Evolutionary conservation across 2,329 filamentous ascomycete species (phyloP).

Genomic region (Exophiala phaeomuriformis): DNA sequence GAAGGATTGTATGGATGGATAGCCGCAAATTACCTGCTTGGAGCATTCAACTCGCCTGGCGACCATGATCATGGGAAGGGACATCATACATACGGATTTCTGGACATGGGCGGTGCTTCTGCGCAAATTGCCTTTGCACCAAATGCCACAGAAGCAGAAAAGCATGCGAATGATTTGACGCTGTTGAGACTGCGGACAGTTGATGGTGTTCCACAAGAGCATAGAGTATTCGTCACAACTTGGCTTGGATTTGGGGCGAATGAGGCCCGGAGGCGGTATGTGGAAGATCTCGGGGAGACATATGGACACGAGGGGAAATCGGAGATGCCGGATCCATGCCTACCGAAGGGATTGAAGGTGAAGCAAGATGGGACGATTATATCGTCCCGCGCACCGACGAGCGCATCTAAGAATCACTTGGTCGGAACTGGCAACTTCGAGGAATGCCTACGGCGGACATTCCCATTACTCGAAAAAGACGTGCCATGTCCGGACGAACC

Average conservation of each 20-base stretch:
- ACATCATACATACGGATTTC: constrained; percentile 91
- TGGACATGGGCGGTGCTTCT: constrained; percentile 97
- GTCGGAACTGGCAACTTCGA: constrained; percentile 81
- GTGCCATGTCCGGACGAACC: constrained; percentile 73
- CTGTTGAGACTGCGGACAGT: constrained; percentile 76
- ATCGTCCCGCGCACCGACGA: constrained; percentile 34
- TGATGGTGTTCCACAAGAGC: constrained; percentile 68
- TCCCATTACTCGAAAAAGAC: constrained; percentile 83
- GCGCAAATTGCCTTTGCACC: constrained; percentile 97
- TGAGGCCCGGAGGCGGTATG: constrained; percentile 75
- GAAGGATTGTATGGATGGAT: constrained; percentile 97
- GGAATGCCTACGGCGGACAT: constrained; percentile 73
- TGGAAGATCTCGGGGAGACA: constrained; percentile 65
- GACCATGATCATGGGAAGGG: constrained; percentile 70
- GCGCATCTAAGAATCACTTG: constrained; percentile 41
- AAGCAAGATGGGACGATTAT: constrained; percentile 60
- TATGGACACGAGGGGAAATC: constrained; percentile 51
- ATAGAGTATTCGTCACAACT: constrained; percentile 88
- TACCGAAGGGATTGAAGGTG: constrained; percentile 69
- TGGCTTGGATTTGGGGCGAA: constrained; percentile 98
- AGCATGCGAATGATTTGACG: constrained; percentile 83
- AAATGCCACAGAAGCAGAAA: constrained; percentile 80
- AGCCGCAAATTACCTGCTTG: constrained; percentile 88
- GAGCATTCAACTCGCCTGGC: constrained; percentile 73
- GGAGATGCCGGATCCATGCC: constrained; percentile 82